Conservation (phyloP, 352 stramenopile species). For the Globisporangium abappressorium region DNA sequence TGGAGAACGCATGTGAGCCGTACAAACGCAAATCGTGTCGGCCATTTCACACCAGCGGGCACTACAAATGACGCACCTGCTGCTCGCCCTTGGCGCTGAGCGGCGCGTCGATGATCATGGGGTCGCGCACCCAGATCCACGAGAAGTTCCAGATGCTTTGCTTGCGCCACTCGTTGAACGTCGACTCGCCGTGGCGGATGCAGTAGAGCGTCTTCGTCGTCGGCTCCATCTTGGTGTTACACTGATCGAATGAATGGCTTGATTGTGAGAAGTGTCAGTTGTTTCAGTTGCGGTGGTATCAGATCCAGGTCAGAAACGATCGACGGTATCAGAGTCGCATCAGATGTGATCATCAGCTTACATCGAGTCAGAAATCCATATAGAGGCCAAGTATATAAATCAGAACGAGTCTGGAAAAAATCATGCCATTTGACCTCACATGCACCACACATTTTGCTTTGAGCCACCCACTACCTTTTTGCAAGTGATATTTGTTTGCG, state of each 20-base stretch:
- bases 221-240: background rate
- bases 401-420: background rate
- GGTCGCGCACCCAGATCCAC: conserved; percentile 81
- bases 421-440: background rate
- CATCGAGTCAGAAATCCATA: background rate
- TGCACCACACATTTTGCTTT: background rate
- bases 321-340: background rate
- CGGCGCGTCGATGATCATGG: conserved; percentile 82
- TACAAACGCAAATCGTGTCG: background rate
- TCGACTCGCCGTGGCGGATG: conserved; percentile 86
- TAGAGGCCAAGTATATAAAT: background rate
- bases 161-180: conserved; percentile 85
- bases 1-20: background rate
- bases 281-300: background rate
- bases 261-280: background rate
- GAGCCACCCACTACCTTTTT: background rate
- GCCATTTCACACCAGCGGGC: no score
- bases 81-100: conserved; percentile 69
- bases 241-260: background rate
- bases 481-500: no score
- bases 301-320: background rate
- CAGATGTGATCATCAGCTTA: background rate
- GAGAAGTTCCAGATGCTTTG: conserved; percentile 79
- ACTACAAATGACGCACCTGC: conserved; percentile 34
- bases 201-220: conserved; percentile 73